Evolutionary conservation across 202 grass and related monocot species (phyloP), one percentile per base, ranked within the genome.

Genomic region (Elaeis oleifera): DNA sequence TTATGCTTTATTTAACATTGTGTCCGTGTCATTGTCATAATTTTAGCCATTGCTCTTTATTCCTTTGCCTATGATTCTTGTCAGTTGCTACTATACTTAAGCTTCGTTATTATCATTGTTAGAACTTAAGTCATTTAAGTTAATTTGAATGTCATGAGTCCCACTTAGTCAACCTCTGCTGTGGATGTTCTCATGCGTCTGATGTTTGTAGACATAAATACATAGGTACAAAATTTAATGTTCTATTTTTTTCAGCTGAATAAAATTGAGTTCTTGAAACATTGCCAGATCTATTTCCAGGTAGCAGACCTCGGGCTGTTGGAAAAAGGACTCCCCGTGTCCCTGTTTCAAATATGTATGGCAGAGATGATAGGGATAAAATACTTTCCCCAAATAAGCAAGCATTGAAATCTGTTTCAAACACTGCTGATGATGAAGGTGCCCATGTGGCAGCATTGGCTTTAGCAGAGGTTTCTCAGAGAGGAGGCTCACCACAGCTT

Each of bases 251-350:
- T 52, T 49, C 22, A 23, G 9, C 36, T 44, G 36, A 44, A 13
- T 65, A 39, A n/a, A 24, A 23, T 67, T 17, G 29, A 54, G 50
- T 53, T 36, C 28, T 39, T 79, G 65, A 71, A 85, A 70, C 61
- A 59, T 88, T 58, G 78, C 54, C 72, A 96, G 84, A 90, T 59
- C 65, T 78, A 48, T 77, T 92, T 79, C 49, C 81, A 74, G 88
- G 82, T 17, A 89, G 70, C 69, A 76, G 76, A 72, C 88, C 92
- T 70, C 87, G 82, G 53, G 88, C 77, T 70, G 94, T 97, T 88
- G 94, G 94, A 62, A 97, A 97, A 92, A 89, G 94, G 79, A 97
- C 94, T 61, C 94, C 94, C 53, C 78, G 94, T 69, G 60, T 97
- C 77, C 82, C 88, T 78, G 79, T 97, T 79, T 70, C 77, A 36